Base-by-base conservation (phyloP, 305 asterid genomes). In the Coffea humblotiana region DNA sequence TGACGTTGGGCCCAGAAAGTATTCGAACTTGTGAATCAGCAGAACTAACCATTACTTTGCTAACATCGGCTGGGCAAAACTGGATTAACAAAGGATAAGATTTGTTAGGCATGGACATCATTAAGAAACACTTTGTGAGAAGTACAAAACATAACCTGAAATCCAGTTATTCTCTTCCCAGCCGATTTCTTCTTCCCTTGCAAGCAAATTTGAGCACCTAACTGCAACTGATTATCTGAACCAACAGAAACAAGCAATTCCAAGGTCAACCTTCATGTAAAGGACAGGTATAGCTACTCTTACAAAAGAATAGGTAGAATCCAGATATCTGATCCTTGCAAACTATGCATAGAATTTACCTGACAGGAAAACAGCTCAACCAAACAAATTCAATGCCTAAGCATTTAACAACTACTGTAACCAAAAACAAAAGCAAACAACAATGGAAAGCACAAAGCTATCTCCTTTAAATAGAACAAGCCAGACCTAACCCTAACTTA, bases 11-110 rank as follows among this genome's bases (percentile, higher is more conserved):
- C 61, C 97, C 93, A 48, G 88, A 79, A 43, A 94, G 88, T 76
- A 94, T 85, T 71, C 86, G 90, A 70, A 94, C 91, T 88, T 89
- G 91, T 6, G 97, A 88, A 85, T 92, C 96, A 13, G 95, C 96
- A 78, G 89, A 91, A 54, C 95, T 92, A 68, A 92, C 96, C 96
- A 94, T 86, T 37, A 94, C 86, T 88, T 91, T 94, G 83, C 87
- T 91, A n/a, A 74, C 66, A 74, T 92, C 97, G 40, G 79, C 86
- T 9, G 97, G 97, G 76, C 92, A 94, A 80, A 89, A 94, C 98
- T 92, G 91, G 32, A 80, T 3, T 69, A 73, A 40, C 69, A 79
- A 37, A 70, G 47, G 4, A 65, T 35, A 27, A 75, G 48, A 37
- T 25, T 45, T 40, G 48, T 73, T 60, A n/a, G 65, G 37, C 60